A percentile compares a stretch with the other conserved stretches of the same genome.
phyloP scores from a whole-genome alignment of 148 eudicot genomes.

The Cornus controversa region DNA sequence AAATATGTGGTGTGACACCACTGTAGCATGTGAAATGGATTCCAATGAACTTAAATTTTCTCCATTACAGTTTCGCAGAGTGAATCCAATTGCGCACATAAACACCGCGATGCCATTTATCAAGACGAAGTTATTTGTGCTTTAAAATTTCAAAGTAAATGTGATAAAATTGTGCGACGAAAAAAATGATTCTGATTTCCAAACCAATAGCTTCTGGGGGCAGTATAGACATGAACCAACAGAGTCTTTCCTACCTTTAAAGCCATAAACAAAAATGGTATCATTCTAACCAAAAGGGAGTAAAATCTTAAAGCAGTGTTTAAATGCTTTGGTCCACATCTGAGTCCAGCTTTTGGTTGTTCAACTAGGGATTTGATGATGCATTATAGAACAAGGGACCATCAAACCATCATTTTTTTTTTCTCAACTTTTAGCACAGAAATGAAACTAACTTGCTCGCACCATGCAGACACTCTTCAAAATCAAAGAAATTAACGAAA shows the following conservation, averaged over 20 bases:
- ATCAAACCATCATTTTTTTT: background rate
- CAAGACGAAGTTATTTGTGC: too few species aligned
- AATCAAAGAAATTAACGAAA: constrained; percentile 39
- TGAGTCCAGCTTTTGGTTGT: background rate
- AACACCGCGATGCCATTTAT: too few species aligned
- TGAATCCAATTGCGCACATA: too few species aligned
- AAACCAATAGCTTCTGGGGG: too few species aligned
- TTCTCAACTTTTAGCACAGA: background rate
- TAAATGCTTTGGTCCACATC: background rate
- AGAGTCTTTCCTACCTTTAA: background rate
- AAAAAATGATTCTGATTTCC: too few species aligned
- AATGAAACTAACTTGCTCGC: constrained; percentile 61
- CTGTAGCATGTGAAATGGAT: background rate
- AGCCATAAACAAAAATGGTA: background rate
- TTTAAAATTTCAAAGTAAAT: background rate
- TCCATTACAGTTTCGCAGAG: too few species aligned
- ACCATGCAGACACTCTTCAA: constrained; percentile 95
- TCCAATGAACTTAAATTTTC: background rate
- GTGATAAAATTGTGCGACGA: too few species aligned
- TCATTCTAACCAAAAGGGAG: background rate
- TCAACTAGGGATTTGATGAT: background rate
- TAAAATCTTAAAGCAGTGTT: background rate
- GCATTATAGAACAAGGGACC: background rate
- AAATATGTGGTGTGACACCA: background rate
- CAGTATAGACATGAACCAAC: background rate